Evolutionary conservation across 345 rosid genomes (phyloP), one percentile per base, ranked within the genome.

Genomic region (Salix brachista): DNA sequence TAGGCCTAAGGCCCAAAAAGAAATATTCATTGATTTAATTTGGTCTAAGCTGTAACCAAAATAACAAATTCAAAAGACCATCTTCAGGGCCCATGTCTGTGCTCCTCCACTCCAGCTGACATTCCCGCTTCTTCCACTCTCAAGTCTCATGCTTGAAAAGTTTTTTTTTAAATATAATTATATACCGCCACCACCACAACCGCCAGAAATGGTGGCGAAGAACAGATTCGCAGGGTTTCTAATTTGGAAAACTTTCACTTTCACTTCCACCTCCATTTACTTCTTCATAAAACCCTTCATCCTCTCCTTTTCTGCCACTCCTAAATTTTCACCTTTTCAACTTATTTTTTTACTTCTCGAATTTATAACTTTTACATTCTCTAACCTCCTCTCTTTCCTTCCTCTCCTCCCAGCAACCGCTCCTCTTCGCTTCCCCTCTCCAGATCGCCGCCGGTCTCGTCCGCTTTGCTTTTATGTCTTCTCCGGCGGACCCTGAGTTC

Each of bases 181-280:
- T 32, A 32, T 39, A 23, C 19, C 70, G 19, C 36, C 67, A 5
- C 50, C n/a, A 42, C 44, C 75, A 0, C 72, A 54, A 2, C 21
- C 73, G 9, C 79, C 91, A 32, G 89, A 86, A 56, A 34, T 80
- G 72, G 83, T 90, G 4, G 84, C 84, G 26, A 85, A 82, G 76
- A 86, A 86, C 67, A 86, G 95, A 5, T 84, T 84, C 37, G 66
- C 83, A 25, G 93, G 93, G 74, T 93, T 91, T 70, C 76, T 91
- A 11, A 90, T 91, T 42, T 90, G 95, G 98, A 93, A 93, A 52
- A 87, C 92, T 3, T 87, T 93, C 8, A 87, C 92, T 3, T 87
- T 93, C 8, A 75, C 87, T 56, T 85, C 92, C 13, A 69, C 91
- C 17, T 67, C 78, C 61, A 80, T 90, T 74, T 93, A 85, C 91